Conservation (phyloP, 2,329 filamentous ascomycete species). For the Trematosphaeria pertusa region DNA sequence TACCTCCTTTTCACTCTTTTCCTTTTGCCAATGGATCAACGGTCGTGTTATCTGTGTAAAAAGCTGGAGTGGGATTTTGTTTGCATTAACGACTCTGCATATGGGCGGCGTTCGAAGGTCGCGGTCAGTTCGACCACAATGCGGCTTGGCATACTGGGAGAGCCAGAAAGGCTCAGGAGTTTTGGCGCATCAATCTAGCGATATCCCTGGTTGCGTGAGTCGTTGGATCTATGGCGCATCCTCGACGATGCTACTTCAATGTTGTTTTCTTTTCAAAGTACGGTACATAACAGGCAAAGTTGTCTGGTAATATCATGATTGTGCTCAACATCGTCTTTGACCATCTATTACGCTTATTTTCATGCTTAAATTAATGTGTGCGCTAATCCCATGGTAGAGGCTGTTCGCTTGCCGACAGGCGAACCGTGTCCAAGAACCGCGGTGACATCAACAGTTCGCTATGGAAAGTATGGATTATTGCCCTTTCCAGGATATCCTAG, state of each 20-base stretch:
- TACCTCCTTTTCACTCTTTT: too few relatives aligned
- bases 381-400: slow-evolving; percentile 2
- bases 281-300: too few relatives aligned
- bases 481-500: too few relatives aligned
- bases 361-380: slow-evolving; percentile 9
- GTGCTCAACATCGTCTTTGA: too few relatives aligned
- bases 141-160: slow-evolving; percentile 3
- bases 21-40: neutral
- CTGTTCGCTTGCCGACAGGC: neutral
- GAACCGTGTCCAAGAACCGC: too few relatives aligned
- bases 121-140: neutral
- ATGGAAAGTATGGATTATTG: too few relatives aligned
- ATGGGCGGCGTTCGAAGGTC: slow-evolving; percentile 32
- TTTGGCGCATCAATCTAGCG: neutral
- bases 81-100: slow-evolving; percentile 24
- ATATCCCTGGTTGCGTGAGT: neutral
- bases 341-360: neutral
- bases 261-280: too few relatives aligned
- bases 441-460: too few relatives aligned
- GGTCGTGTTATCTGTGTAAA: slow-evolving; percentile 4
- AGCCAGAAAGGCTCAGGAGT: slow-evolving; percentile 9
- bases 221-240: too few relatives aligned
- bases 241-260: too few relatives aligned
- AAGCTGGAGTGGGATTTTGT: slow-evolving; percentile 8
- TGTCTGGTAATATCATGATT: too few relatives aligned